A percentile compares a stretch with the other conserved stretches of the same genome.
phyloP scores from a whole-genome alignment of 257 asterid species.

The Nicotiana obtusifolia region DNA sequence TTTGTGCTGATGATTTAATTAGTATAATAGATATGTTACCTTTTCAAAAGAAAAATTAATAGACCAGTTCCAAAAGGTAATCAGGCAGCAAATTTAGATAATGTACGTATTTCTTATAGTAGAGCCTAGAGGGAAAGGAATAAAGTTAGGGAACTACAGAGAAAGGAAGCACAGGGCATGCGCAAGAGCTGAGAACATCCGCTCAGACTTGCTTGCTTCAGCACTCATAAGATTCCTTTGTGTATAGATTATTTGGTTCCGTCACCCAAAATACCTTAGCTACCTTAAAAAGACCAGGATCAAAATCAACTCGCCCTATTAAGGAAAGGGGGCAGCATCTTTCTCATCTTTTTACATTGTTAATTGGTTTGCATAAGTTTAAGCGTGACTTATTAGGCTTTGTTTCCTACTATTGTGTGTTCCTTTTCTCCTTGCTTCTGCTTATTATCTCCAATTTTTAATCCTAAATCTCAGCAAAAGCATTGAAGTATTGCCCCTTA shows the following conservation, averaged over 20 bases:
- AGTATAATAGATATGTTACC: too few relatives aligned
- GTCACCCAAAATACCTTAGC: slow-evolving; percentile 5
- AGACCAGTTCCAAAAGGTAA: not conserved
- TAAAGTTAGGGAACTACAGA: not conserved
- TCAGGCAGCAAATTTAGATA: not conserved
- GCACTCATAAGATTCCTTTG: not conserved
- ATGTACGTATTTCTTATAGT: not conserved
- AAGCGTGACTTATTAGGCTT: not conserved
- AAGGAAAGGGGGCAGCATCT: not conserved
- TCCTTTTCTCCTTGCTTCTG: not conserved
- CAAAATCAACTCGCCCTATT: not conserved
- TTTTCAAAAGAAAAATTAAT: too few relatives aligned
- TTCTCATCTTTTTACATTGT: not conserved
- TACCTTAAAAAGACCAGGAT: not conserved
- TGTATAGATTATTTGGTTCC: not conserved
- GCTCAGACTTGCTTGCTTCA: not conserved
- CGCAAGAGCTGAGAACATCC: not conserved
- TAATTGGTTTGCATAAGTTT: not conserved
- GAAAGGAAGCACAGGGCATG: not conserved
- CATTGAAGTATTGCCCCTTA: not conserved
- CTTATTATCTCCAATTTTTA: not conserved
- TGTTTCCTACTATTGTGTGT: not conserved
- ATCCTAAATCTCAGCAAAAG: not conserved
- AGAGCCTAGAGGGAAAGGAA: not conserved
- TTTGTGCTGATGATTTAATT: too few relatives aligned